phyloP scores from a whole-genome alignment of 2,329 filamentous ascomycete genomes.

The Fusarium abutilonis region DNA sequence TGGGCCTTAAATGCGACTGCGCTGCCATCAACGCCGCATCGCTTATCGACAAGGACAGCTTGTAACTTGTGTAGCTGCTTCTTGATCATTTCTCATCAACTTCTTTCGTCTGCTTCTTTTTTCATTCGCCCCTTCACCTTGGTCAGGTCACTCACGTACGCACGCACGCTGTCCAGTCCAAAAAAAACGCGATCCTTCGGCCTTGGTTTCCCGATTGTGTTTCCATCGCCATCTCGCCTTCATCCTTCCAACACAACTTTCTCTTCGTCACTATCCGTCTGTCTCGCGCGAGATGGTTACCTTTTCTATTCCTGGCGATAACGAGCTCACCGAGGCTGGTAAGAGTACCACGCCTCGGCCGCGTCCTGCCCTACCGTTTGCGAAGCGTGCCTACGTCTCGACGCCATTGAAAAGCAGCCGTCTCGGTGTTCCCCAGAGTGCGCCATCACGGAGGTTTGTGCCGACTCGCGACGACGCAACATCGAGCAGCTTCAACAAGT shows the following conservation, averaged over 20 bases:
- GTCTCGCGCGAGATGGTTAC: slow-evolving; percentile 50
- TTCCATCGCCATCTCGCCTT: slow-evolving; percentile 21
- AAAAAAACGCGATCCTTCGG: slow-evolving; percentile 31
- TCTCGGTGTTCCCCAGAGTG: slow-evolving; percentile 52
- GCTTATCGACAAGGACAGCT: slow-evolving; percentile 35
- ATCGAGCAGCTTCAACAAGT: slow-evolving; percentile 51
- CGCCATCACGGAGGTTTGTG: slow-evolving; percentile 51
- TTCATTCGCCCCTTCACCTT: slow-evolving; percentile 18
- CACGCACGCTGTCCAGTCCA: slow-evolving; percentile 8
- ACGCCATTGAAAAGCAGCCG: slow-evolving; percentile 52
- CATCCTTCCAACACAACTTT: slow-evolving; percentile 16
- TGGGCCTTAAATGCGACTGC: slow-evolving; percentile 43
- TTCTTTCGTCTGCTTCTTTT: slow-evolving; percentile 11
- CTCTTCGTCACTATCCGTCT: slow-evolving; percentile 5
- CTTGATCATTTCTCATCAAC: slow-evolving; percentile 30
- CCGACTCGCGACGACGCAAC: slow-evolving; percentile 50
- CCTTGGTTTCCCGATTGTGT: slow-evolving; percentile 24
- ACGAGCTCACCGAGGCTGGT: slow-evolving; percentile 45
- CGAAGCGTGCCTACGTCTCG: slow-evolving; percentile 54
- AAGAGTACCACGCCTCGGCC: slow-evolving; percentile 54
- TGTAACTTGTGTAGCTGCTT: slow-evolving; percentile 29
- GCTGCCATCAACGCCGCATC: slow-evolving; percentile 44
- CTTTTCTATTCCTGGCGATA: slow-evolving; percentile 53
- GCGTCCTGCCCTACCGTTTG: slow-evolving; percentile 56
- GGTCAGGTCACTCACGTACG: slow-evolving; percentile 10